Evolutionary conservation across 495 filamentous ascomycete species (phyloP).

Genomic region (Stereocaulon alpinum): DNA sequence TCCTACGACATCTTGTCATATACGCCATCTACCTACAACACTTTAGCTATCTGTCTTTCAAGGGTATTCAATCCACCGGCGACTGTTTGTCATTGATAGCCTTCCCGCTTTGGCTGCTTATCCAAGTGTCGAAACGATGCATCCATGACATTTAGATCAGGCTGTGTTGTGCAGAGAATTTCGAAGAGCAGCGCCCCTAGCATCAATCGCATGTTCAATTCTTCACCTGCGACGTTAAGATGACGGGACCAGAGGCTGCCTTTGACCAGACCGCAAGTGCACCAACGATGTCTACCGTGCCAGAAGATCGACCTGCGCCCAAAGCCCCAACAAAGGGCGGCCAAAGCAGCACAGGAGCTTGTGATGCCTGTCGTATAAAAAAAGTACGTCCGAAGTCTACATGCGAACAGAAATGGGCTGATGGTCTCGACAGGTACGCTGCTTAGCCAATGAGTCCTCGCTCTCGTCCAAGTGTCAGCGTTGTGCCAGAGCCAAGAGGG

Average conservation of each 20-base stretch:
- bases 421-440: constrained; percentile 8
- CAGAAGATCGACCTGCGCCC: neutral
- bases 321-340: neutral
- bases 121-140: neutral
- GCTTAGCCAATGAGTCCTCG: constrained; percentile 15
- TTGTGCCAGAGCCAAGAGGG: constrained; percentile 72
- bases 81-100: neutral
- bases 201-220: neutral
- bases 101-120: neutral
- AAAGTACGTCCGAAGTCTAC: constrained; percentile 5
- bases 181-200: neutral
- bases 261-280: neutral
- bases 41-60: neutral
- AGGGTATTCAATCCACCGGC: neutral
- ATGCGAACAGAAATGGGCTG: neutral
- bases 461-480: constrained; percentile 49
- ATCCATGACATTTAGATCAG: neutral
- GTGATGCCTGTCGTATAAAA: constrained; percentile 17
- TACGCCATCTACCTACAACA: neutral
- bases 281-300: neutral
- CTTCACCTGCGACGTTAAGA: neutral
- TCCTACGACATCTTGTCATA: neutral
- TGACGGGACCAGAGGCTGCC: neutral
- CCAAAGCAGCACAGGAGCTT: constrained; percentile 18
- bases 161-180: neutral